These are phyloP conservation scores for Kodamaea fukazawae DNA, from an alignment of 805 yeast species.

Conservation along the genomic window DNA sequence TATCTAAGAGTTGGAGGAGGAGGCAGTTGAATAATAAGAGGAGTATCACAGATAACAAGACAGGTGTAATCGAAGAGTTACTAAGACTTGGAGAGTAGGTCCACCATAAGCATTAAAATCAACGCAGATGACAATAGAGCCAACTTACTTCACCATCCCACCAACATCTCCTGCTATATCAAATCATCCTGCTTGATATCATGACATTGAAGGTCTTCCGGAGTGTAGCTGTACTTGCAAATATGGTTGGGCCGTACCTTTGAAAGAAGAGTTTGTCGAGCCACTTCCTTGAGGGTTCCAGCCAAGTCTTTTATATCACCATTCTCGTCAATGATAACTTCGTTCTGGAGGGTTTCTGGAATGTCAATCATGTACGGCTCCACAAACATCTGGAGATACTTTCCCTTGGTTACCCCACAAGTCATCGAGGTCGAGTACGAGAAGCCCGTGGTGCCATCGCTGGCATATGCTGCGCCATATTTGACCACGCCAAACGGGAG, in stretches of 20 bases:
- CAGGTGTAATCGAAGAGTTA: too few relatives aligned
- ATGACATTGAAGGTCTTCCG: conserved; percentile 6
- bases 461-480: neutral
- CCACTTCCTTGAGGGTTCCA: neutral
- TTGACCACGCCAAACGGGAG: neutral
- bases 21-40: too few relatives aligned
- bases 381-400: conserved; percentile 10
- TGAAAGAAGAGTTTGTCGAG: neutral
- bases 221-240: conserved; percentile 5
- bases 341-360: conserved; percentile 6
- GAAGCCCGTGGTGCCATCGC: neutral
- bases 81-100: too few relatives aligned
- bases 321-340: conserved; percentile 3
- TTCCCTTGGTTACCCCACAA: conserved; percentile 4
- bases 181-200: conserved; percentile 4
- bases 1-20: too few relatives aligned
- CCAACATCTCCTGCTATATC: too few relatives aligned
- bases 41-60: too few relatives aligned
- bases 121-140: too few relatives aligned
- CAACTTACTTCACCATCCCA: too few relatives aligned
- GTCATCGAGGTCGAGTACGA: conserved; percentile 4
- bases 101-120: too few relatives aligned
- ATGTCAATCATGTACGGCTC: conserved; percentile 10
- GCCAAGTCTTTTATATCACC: neutral
- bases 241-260: conserved; percentile 9